These are phyloP conservation scores for Chaetomiaceae sp. DNA, from an alignment of 2,329 filamentous ascomycete species.

Conservation along the genomic window DNA sequence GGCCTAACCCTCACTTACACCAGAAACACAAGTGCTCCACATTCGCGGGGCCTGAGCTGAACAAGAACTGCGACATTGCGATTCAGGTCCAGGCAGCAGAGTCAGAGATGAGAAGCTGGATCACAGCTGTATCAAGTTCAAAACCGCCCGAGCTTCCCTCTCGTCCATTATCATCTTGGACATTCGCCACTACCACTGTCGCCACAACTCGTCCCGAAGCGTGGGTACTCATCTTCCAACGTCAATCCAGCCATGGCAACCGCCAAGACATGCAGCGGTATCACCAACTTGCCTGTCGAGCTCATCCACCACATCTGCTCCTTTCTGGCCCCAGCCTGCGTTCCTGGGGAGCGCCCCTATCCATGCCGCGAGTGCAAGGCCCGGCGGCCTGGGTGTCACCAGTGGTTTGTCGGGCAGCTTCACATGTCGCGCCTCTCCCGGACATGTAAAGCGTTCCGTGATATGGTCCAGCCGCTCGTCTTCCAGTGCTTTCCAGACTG, in stretches of 20 bases:
- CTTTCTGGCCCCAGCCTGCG: not conserved
- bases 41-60: too few relatives aligned
- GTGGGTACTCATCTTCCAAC: too few relatives aligned
- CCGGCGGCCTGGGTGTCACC: not conserved
- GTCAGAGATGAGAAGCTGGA: too few relatives aligned
- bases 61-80: too few relatives aligned
- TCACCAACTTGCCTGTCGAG: constrained; percentile 1
- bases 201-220: too few relatives aligned
- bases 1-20: too few relatives aligned
- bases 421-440: not conserved
- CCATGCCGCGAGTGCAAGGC: not conserved
- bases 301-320: constrained; percentile 5
- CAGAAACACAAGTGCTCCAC: too few relatives aligned
- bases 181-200: too few relatives aligned
- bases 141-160: too few relatives aligned
- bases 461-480: constrained; percentile 7
- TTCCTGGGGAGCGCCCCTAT: not conserved
- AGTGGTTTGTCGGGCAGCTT: not conserved
- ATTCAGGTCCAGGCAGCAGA: too few relatives aligned
- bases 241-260: not conserved
- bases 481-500: constrained; percentile 5
- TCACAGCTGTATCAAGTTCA: too few relatives aligned
- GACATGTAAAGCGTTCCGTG: not conserved
- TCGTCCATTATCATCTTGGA: too few relatives aligned
- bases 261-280: not conserved